phyloP scores from a whole-genome alignment of 805 yeast species.

The Yamadazyma nakazawae region DNA sequence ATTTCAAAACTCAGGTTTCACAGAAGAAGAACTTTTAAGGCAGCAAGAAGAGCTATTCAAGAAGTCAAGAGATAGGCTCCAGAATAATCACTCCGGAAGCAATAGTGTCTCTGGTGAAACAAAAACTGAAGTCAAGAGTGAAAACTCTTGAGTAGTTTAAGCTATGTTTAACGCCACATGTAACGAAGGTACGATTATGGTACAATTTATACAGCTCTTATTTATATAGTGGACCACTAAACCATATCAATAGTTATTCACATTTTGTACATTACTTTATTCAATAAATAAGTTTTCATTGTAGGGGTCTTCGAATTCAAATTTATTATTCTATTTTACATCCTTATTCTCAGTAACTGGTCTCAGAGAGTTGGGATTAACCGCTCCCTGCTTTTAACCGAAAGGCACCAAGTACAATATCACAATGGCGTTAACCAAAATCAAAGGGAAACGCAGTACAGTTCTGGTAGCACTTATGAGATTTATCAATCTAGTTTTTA shows the following conservation, averaged over 20 bases:
- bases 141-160: constrained; percentile 1
- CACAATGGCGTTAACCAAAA: constrained; percentile 61
- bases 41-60: constrained; percentile 93
- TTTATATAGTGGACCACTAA: background rate
- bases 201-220: constrained; percentile 3
- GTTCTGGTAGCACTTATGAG: constrained; percentile 75
- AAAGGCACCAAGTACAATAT: constrained; percentile 46
- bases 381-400: constrained; percentile 3
- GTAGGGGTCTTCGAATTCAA: background rate
- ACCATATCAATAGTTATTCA: background rate
- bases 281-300: background rate
- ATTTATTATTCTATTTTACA: background rate
- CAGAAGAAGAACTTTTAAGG: constrained; percentile 86
- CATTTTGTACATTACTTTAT: background rate
- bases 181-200: constrained; percentile 8
- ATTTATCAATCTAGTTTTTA: constrained; percentile 58
- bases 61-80: constrained; percentile 64
- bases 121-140: constrained; percentile 15
- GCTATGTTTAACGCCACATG: background rate
- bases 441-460: constrained; percentile 69
- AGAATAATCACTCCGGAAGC: constrained; percentile 21
- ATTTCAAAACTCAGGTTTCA: constrained; percentile 85
- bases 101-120: constrained; percentile 2
- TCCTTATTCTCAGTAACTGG: background rate
- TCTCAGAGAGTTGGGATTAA: too few species aligned